Evolutionary conservation across 208 protist genomes (phyloP), one percentile per base, ranked within the genome.

Genomic region (Leishmania major): DNA sequence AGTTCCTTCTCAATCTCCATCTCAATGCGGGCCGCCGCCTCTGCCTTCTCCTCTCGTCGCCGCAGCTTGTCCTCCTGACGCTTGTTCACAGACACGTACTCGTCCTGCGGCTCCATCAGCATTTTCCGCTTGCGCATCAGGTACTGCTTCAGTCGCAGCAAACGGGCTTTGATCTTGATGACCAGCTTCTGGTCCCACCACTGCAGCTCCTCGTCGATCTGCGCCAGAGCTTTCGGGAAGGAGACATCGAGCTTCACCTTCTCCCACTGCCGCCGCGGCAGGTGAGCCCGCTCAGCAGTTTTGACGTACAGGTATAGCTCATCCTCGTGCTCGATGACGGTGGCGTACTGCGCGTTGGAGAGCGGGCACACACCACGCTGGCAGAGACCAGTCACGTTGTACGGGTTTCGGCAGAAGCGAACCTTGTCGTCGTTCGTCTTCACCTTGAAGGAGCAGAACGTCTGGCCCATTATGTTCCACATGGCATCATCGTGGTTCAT

Each of bases 321-420:
- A 75, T 99, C 98, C 71, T 99, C 94, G 69, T 99, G 91, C 91
- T 99, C 99, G 83, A 97, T 93, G 51, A 99, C 93, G 37, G 99
- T 99, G 64, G 99, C 98, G 87, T 99, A 99, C 82, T 98, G 97
- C 31, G 93, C 97, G 91, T 99, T 99, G 75, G 99, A 99, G 5
- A 99, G 93, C 22, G 99, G 99, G 88, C 99, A 99, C 28, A 98
- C 96, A 67, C 92, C 95, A 37, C 96, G 90, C 81, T 98, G 97
- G 91, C 99, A 99, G 31, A 99, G 87, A 88, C 99, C 99, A 31
- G 98, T 99, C 35, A 99, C 92, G 90, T 99, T 99, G 92, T 99
- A 99, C 77, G 97, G 92, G 89, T 99, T 99, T 53, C 98, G 94
- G 89, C 99, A 99, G 82, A 99, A 99, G 55, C 95, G 99, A 25